Base-by-base conservation (phyloP, 148 eudicot species). In the Camellia japonica region DNA sequence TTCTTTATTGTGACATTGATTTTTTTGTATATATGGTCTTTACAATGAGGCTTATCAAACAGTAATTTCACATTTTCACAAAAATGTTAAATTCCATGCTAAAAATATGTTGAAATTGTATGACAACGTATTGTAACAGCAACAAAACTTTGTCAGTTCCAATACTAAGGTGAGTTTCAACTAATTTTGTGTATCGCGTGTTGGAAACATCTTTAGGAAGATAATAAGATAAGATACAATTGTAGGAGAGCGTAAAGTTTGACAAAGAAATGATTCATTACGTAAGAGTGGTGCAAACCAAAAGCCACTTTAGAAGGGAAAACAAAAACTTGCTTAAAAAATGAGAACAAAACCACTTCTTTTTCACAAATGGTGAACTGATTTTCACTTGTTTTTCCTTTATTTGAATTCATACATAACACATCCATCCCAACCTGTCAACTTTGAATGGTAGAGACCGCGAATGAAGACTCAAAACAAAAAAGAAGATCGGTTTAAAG, bases 221-320 rank as follows among this genome's bases (percentile, higher is more conserved):
- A 41, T 38, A 23, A 69, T 69, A 69, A 44, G 72, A 69, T 69
- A 14, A 49, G 12, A 30, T 8, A 19, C n/a, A 71, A 71, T 7
- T 23, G 12, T 49, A 8, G 43, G 56, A 18, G 65, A 7, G 46
- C 16, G 6, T 58, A 68, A 68, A 78, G 80, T 44, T 68, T 11
- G 66, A 43, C 8, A 78, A 67, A 52, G 73, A 66, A 67, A 54
- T 12, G 47, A 78, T 78, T 19, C 74, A 55, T 68, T 43, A 68
- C 80, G 47, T 78, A 7, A 68, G 66, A 44, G 52, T 78, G 59
- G 42, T 68, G 74, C 80, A 43, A 78, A 43, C 43, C 68, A 10
- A 78, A 78, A 78, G 80, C 74, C n/a, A 43, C 80, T 78, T 78
- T 78, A 42, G 55, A 58, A 42, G 7, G 58, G 43, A 56, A 55